Base-by-base conservation (phyloP, 441 rosid species). In the Populus hybrid region DNA sequence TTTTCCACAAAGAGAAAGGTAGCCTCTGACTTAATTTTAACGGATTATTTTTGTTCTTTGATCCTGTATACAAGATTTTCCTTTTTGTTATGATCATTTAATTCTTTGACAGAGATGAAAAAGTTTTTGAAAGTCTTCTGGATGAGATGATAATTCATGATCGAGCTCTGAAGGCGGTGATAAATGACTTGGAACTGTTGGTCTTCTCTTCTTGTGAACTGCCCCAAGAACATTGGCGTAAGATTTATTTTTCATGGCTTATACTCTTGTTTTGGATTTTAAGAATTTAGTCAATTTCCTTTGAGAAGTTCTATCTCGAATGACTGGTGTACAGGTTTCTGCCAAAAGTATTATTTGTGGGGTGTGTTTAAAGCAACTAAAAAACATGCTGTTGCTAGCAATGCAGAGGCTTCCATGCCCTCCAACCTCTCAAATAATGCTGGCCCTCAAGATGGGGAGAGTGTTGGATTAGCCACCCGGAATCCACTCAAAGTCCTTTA, bases 161-260 rank as follows among this genome's bases (percentile, higher is more conserved):
- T 65, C 81, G 70, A 20, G 78, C 78, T 70, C 78, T 77, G 23
- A 77, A 74, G 75, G 72, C 75, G 12, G 61, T 71, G 30, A 40
- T 67, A 24, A 78, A 77, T 26, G 69, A 71, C 30, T 61, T 36
- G 20, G 72, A 74, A 42, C 78, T 81, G 1, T 53, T 81, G 69
- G 53, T 78, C 66, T 77, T 77, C 73, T 81, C 81, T 42, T 75
- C 79, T 34, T 69, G 70, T 16, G 75, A 70, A 53, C 67, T 78
- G 69, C 84, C 79, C 3, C 36, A 50, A 3, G 73, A 74, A 12
- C 76, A 70, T 38, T 78, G 81, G 84, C 73, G 81, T 81, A 78
- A 74, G 75, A 14, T 46, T 7, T 26, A 16, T 3, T 9, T 20
- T 30, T 67, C 20, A 10, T 23, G 23, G 28, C 16, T 59, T 10